Base-by-base conservation (phyloP, 2,329 filamentous ascomycete genomes). In the Pestalotiopsis fici region DNA sequence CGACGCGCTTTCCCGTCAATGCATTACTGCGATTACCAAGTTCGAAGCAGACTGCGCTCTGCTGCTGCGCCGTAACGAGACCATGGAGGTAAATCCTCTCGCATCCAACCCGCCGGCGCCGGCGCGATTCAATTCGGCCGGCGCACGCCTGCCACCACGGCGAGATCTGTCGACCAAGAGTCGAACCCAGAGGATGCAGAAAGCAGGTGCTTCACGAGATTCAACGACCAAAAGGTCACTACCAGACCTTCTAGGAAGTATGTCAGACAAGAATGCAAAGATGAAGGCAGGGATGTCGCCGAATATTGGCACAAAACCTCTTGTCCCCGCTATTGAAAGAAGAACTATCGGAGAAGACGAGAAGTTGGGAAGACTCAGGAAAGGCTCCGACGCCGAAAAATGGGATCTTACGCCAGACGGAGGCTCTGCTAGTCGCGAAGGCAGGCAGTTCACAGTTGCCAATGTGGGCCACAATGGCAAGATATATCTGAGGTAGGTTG, bases 381-480 rank as follows among this genome's bases (percentile, higher is more conserved):
- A 85, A 72, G 86, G 85, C 66, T 80, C 81, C 64, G 89, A 91
- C 65, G 74, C 83, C 12, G 85, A 86, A 67, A 88, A 83, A 74
- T 83, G 81, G 73, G 87, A 89, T 65, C 81, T 89, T 67, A 80
- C 83, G n/a, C 84, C 87, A 12, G 91, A 93, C 74, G 86, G 86
- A 67, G 81, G 84, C 67, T 87, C 89, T 59, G 87, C 84, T 65
- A 86, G 87, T 39, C 86, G 90, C 68, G 88, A 90, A 76, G 90
- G 89, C 61, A 87, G 91, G 65, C 90, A 93, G 74, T 95, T 95
- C 77, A 90, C 91, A 2, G 93, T 95, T 65, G 89, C 91, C 63
- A 95, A 94, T 78, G 92, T 95, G 68, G 92, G 92, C 27, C 93
- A 94, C 76, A 94, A 94, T 79, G 93, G 93, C 50, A 90, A 90